Evolutionary conservation across 2,329 filamentous ascomycete genomes (phyloP), one percentile per base, ranked within the genome.

Genomic region (Ascochyta rabiei): DNA sequence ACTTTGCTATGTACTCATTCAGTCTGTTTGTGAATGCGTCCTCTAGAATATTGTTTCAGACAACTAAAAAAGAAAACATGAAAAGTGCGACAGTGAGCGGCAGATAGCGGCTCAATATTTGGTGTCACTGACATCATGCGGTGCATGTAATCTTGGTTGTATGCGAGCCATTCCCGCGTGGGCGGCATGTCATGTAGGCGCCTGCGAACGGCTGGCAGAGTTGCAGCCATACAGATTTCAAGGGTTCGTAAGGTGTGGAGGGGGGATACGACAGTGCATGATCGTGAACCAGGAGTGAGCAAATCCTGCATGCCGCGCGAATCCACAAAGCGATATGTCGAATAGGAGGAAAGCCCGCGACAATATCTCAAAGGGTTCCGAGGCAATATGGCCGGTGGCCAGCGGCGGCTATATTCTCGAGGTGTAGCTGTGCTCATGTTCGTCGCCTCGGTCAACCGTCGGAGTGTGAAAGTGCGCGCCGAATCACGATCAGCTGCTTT

Each of bases 301-400:
- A 33, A 63, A 67, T 67, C 59, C 56, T 65, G 64, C 64, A 68
- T 60, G 42, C 49, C 53, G 62, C 57, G 59, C 58, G 61, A 58
- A 57, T 57, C 47, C 53, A 49, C 52, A 21, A 48, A 44, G 40
- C 35, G 46, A 53, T 42, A 44, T 33, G 54, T 57, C 47, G 41
- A 51, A 48, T 55, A 43, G 48, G 49, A 34, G 40, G 42, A 53
- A 48, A 42, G 37, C 52, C 47, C 41, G 48, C 51, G 26, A 52
- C 42, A 38, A 46, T 49, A 19, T 19, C 28, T 37, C 18, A 33
- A 35, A 23, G 26, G 21, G 34, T 24, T 52, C 37, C 47, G 33
- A 37, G 30, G 28, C 38, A 13, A 28, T 19, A 21, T 37, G 30
- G 9, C 19, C 39, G 31, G 42, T 1, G 12, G 24, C 13, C 26